These are phyloP conservation scores for Rauvolfia tetraphylla DNA, from an alignment of 257 asterid genomes.

Conservation along the genomic window DNA sequence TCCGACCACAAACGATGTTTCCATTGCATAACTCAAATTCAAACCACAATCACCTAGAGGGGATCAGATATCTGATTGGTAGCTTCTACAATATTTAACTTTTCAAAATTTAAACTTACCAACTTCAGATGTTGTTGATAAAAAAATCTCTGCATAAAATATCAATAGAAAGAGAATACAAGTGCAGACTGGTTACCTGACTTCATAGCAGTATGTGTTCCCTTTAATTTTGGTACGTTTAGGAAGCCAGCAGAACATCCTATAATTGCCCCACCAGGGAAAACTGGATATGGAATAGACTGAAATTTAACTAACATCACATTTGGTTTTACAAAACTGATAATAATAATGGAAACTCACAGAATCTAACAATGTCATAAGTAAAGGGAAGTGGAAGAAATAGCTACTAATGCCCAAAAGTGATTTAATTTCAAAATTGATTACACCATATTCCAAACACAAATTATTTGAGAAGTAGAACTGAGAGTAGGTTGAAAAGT, in stretches of 20 bases:
- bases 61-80: not conserved
- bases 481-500: not conserved
- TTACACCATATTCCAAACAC: not conserved
- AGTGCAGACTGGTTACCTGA: constrained; percentile 55
- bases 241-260: constrained; percentile 99
- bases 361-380: not conserved
- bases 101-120: too few species aligned
- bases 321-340: constrained; percentile 24
- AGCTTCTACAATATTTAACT: not conserved
- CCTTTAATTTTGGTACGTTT: constrained; percentile 93
- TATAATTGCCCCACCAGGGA: constrained; percentile 97
- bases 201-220: constrained; percentile 98
- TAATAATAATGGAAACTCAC: not conserved
- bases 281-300: constrained; percentile 98
- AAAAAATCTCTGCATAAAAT: constrained; percentile 9
- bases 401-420: not conserved
- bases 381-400: not conserved
- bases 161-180: constrained; percentile 8
- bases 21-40: not conserved
- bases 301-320: constrained; percentile 71
- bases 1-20: not conserved
- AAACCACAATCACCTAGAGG: not conserved
- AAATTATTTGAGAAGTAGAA: not conserved
- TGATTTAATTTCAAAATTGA: not conserved
- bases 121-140: not conserved